phyloP scores from a whole-genome alignment of 345 rosid genomes.

The Clausena lansium region DNA sequence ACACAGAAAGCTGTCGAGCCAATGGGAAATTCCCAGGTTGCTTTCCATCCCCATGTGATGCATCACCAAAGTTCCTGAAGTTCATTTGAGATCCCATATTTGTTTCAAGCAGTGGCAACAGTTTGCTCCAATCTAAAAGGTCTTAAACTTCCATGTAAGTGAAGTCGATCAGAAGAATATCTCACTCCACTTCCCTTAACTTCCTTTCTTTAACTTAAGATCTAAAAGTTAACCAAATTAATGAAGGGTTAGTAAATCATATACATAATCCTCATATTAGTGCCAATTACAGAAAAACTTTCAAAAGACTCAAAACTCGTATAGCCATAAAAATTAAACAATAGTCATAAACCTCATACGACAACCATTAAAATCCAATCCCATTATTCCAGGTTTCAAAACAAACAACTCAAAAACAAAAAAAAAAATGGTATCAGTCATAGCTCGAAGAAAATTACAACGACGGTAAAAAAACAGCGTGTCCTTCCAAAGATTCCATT shows the following conservation, averaged over 20 bases:
- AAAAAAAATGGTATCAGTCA: background rate
- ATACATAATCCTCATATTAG: background rate
- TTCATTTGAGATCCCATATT: constrained; percentile 64
- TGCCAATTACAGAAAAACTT: background rate
- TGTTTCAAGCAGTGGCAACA: constrained; percentile 16
- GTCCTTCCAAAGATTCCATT: background rate
- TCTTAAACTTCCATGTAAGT: constrained; percentile 17
- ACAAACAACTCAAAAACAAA: background rate
- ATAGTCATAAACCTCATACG: background rate
- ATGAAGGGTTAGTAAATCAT: constrained; percentile 10
- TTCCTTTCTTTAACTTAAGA: constrained; percentile 18
- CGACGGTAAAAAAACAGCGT: background rate
- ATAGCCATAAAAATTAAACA: constrained; percentile 1
- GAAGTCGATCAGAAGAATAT: constrained; percentile 16
- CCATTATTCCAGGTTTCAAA: background rate
- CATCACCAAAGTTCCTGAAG: constrained; percentile 60
- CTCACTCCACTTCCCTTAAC: constrained; percentile 15
- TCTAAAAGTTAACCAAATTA: constrained; percentile 20
- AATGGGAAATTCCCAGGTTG: constrained; percentile 40
- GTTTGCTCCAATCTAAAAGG: constrained; percentile 9
- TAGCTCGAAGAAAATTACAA: constrained; percentile 3
- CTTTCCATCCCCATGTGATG: constrained; percentile 40
- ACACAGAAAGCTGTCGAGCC: constrained; percentile 73
- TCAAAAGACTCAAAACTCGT: background rate
- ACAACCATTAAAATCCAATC: background rate